Conservation (phyloP, 371 early-diverging fungal species). For the Apophysomyces trapeziformis region DNA sequence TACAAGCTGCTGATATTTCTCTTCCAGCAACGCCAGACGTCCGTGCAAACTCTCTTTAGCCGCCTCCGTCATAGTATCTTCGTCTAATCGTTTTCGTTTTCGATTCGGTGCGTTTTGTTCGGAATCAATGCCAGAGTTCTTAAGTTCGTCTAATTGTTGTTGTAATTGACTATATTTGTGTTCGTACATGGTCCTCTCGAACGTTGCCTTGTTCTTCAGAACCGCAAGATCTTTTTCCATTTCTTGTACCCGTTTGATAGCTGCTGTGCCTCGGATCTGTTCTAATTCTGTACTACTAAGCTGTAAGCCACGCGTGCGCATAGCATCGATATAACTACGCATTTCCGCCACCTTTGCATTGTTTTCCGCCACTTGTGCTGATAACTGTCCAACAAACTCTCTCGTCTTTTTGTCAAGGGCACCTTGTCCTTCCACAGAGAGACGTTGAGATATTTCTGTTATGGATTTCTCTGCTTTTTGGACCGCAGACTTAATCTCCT, state of each 20-base stretch:
- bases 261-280: neutral
- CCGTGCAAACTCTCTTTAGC: neutral
- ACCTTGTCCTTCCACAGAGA: neutral
- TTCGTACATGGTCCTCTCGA: neutral
- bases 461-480: slow-evolving; percentile 2
- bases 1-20: slow-evolving; percentile 13
- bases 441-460: neutral
- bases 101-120: neutral
- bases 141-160: neutral
- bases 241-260: neutral
- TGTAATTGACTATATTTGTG: slow-evolving; percentile 3
- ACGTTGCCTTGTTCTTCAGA: neutral
- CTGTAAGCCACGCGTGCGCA: neutral
- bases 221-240: neutral
- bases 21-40: neutral
- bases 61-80: neutral
- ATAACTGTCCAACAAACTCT: slow-evolving; percentile 1
- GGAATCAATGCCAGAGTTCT: neutral
- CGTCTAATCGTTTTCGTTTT: slow-evolving; percentile 6
- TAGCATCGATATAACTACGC: neutral
- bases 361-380: slow-evolving; percentile 5
- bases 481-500: neutral
- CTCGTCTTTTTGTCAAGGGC: neutral
- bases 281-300: neutral
- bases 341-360: slow-evolving; percentile 1